These are phyloP conservation scores for Talaromyces amestolkiae DNA, from an alignment of 2,329 filamentous ascomycete species.

Conservation along the genomic window DNA sequence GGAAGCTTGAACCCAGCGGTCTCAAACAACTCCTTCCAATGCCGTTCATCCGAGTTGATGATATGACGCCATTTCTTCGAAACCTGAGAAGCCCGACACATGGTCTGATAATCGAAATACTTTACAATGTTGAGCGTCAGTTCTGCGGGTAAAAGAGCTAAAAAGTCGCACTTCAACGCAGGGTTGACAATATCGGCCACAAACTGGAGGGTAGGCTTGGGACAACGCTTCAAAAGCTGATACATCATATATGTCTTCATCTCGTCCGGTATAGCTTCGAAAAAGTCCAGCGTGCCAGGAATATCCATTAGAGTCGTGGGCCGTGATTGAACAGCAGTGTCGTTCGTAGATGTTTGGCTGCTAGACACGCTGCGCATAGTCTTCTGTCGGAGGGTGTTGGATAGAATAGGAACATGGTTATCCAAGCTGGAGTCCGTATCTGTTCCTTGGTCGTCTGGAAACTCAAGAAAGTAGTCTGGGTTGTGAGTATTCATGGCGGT, in stretches of 20 bases:
- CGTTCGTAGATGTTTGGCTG: neutral
- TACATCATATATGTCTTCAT: slow-evolving; percentile 98
- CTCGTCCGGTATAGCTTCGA: slow-evolving; percentile 84
- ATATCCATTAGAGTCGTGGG: slow-evolving; percentile 66
- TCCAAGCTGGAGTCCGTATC: slow-evolving; percentile 47
- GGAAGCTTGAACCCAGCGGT: slow-evolving; percentile 76
- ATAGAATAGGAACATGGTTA: slow-evolving; percentile 31
- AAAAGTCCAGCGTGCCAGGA: slow-evolving; percentile 81
- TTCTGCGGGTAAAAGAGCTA: slow-evolving; percentile 78
- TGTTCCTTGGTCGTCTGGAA: slow-evolving; percentile 38
- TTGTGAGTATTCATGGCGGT: slow-evolving; percentile 67
- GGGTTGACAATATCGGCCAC: slow-evolving; percentile 91
- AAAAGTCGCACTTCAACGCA: slow-evolving; percentile 89
- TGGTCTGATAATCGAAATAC: slow-evolving; percentile 79
- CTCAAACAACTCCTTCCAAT: slow-evolving; percentile 92
- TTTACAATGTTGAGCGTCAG: slow-evolving; percentile 83
- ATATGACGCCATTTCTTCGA: slow-evolving; percentile 92
- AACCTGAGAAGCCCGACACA: slow-evolving; percentile 87
- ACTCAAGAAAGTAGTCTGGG: slow-evolving; percentile 44
- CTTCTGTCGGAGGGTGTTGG: slow-evolving; percentile 24
- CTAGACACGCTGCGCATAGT: slow-evolving; percentile 13
- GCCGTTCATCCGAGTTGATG: slow-evolving; percentile 87
- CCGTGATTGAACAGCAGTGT: slow-evolving; percentile 28
- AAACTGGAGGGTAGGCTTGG: slow-evolving; percentile 82
- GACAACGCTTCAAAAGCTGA: slow-evolving; percentile 83